Evolutionary conservation across 768 basidiomycete species (phyloP), one percentile per base, ranked within the genome.

Genomic region (Auricularia auricula-judae): DNA sequence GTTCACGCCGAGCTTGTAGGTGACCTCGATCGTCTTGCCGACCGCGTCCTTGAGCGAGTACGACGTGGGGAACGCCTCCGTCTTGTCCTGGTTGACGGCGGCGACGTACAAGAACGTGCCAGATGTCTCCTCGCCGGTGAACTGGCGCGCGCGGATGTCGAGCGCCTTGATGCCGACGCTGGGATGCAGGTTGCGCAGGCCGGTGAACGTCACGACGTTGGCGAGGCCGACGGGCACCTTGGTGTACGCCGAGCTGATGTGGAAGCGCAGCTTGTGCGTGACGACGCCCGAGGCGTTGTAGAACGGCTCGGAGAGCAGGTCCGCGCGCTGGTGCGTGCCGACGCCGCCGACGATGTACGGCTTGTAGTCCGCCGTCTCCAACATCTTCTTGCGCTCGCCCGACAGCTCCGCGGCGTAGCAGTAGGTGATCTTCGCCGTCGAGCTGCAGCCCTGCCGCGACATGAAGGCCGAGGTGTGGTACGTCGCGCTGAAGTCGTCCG

Each of bases 1-100:
- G 53, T 54, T 29, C 18, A 54, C 11, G n/a, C 53, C 53, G 53
- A 54, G 53, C 53, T 54, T 54, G 53, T 54, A 54, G 11, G 53
- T 54, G 53, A 54, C 53, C 53, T 54, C 53, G 53, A 54, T 54
- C 53, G 53, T 54, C 53, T 54, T 54, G 53, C 53, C 53, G 53
- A 54, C n/a, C 7, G n/a, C 29, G 29, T 54, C 53, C 29, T 54
- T 54, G 29, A 54, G 53, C 53, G 53, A 18, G 53, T 12, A 54
- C 11, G 7, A 7, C 29, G 53, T 29, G 11, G 53, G 53, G 53
- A 54, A 54, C n/a, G 18, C 53, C 53, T 54, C 53, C 29, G 53
- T n/a, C n/a, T 29, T 29, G 5, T 54, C 53, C 53, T 54, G 53
- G 5, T 54, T n/a, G 18, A 54, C 53, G 53, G 29, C 29, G 11